Conservation (phyloP, 129 eudicot genomes). For the Sambucus nigra region DNA sequence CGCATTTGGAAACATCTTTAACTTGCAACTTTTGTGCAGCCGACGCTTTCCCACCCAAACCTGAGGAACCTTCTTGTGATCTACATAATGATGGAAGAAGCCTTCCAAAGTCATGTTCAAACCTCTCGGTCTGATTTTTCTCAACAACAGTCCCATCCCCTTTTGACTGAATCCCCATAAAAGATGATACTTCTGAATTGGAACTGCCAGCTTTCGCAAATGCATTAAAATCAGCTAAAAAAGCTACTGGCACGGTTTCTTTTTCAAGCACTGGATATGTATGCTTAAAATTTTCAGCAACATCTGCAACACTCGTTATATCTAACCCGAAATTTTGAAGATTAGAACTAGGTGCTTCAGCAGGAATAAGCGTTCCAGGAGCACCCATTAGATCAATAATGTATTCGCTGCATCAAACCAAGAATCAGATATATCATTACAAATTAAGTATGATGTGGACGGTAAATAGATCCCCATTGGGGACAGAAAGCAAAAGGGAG, state of each 20-base stretch:
- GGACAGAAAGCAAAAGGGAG: too few species aligned
- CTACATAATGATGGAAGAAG: constrained; percentile 31
- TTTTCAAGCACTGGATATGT: constrained; percentile 27
- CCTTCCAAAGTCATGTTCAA: constrained; percentile 41
- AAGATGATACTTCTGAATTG: constrained; percentile 26
- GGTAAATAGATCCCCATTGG: too few species aligned
- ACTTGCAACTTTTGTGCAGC: constrained; percentile 44
- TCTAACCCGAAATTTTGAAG: constrained; percentile 47
- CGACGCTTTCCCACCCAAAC: constrained; percentile 36
- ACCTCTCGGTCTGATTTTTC: constrained; percentile 31
- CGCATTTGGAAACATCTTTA: constrained; percentile 51
- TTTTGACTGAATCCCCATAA: constrained; percentile 18
- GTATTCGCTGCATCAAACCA: constrained; percentile 65
- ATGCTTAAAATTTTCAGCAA: constrained; percentile 22
- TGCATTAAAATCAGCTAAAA: constrained; percentile 23
- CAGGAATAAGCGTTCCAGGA: constrained; percentile 93
- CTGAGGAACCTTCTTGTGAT: constrained; percentile 25
- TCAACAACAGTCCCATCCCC: constrained; percentile 15
- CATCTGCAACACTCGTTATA: constrained; percentile 27
- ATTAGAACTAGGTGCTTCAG: constrained; percentile 63
- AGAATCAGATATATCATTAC: constrained; percentile 16
- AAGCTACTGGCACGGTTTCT: constrained; percentile 22
- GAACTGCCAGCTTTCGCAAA: constrained; percentile 24
- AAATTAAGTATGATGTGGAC: not conserved
- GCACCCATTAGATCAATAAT: constrained; percentile 96